A percentile compares a stretch with the other conserved stretches of the same genome.
Evolutionary conservation across 345 rosid species (phyloP).

Genomic region (Firmiana major): DNA sequence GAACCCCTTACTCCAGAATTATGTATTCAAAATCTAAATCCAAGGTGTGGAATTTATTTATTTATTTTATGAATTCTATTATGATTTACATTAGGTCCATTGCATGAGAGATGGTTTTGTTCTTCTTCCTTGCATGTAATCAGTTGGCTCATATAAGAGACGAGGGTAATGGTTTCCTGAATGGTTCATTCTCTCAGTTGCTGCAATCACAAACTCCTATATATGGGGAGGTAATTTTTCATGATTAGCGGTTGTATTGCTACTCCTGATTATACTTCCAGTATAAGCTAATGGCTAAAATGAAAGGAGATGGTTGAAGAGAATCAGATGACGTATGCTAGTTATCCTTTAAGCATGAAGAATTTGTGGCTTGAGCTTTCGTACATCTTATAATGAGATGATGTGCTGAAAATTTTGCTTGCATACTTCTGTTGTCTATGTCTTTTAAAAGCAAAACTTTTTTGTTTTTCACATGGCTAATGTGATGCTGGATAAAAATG

Average conservation of each 20-base stretch:
- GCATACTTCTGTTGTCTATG: neutral
- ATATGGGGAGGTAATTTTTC: conserved; percentile 52
- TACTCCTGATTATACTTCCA: neutral
- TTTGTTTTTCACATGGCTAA: neutral
- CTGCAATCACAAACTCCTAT: conserved; percentile 44
- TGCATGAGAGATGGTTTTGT: conserved; percentile 7
- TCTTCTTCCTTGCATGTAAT: conserved; percentile 13
- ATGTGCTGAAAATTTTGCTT: neutral
- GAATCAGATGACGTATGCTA: neutral
- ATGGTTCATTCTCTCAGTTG: conserved; percentile 40
- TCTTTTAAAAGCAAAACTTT: neutral
- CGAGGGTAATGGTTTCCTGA: conserved; percentile 33
- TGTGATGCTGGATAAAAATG: neutral
- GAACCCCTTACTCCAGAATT: conserved; percentile 81
- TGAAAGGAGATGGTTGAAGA: neutral
- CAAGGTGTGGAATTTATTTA: conserved; percentile 41
- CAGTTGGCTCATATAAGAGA: conserved; percentile 50
- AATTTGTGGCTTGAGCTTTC: neutral
- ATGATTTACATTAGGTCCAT: conserved; percentile 7
- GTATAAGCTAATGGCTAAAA: neutral
- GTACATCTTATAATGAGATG: neutral
- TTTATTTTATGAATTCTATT: neutral
- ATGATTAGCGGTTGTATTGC: neutral
- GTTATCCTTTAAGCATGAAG: neutral
- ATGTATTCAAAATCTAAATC: conserved; percentile 63